Conservation (phyloP, 2,329 filamentous ascomycete genomes). For the Fusarium devonianum region DNA sequence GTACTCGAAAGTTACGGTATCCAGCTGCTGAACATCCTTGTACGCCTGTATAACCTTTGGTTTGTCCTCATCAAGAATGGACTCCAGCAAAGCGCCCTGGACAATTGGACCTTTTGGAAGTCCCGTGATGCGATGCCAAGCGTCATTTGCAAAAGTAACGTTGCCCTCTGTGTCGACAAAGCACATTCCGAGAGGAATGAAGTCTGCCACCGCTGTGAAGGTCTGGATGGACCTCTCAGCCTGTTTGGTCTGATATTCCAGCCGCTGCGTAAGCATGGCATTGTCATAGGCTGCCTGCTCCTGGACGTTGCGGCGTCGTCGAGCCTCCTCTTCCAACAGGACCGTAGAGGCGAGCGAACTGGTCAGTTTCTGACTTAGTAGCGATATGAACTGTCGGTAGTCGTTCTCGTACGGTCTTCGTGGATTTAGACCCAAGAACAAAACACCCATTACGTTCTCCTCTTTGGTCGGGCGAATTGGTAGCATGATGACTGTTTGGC, state of each 20-base stretch:
- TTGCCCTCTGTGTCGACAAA: slow-evolving; percentile 70
- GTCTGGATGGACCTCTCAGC: slow-evolving; percentile 65
- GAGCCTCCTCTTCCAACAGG: slow-evolving; percentile 74
- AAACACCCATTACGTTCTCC: slow-evolving; percentile 70
- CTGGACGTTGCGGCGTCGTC: slow-evolving; percentile 55
- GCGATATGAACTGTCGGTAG: slow-evolving; percentile 71
- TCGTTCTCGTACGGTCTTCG: slow-evolving; percentile 76
- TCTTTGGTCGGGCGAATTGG: slow-evolving; percentile 73
- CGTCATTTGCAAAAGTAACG: slow-evolving; percentile 75
- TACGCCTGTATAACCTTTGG: slow-evolving; percentile 51
- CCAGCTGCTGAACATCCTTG: slow-evolving; percentile 48
- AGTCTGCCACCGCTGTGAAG: slow-evolving; percentile 75
- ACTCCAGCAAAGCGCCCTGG: slow-evolving; percentile 51
- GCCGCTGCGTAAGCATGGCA: slow-evolving; percentile 69
- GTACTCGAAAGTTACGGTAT: slow-evolving; percentile 57
- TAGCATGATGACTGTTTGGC: slow-evolving; percentile 70
- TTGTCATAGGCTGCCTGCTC: slow-evolving; percentile 72
- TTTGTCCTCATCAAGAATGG: slow-evolving; percentile 56
- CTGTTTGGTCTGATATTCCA: slow-evolving; percentile 63
- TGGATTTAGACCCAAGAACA: slow-evolving; percentile 75
- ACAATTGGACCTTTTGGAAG: slow-evolving; percentile 47
- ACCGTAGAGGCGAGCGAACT: slow-evolving; percentile 75
- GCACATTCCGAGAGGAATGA: slow-evolving; percentile 77
- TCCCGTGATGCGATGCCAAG: slow-evolving; percentile 64
- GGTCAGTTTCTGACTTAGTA: slow-evolving; percentile 63